Evolutionary conservation across 768 basidiomycete species (phyloP).

Genomic region (Megacollybia marginata): DNA sequence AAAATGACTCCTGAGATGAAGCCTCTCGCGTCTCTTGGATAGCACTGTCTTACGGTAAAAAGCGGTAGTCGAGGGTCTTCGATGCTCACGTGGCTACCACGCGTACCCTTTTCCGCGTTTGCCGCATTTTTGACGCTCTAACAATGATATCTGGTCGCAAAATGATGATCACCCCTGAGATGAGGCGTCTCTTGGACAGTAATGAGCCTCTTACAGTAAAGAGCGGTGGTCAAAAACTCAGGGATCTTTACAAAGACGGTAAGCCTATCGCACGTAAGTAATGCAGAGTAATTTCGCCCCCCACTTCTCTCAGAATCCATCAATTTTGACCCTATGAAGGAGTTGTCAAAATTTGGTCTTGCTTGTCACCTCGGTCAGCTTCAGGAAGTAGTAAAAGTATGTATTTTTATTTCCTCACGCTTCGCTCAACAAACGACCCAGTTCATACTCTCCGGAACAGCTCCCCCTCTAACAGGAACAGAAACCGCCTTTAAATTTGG

Average conservation of each 20-base stretch:
- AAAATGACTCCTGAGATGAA: too few relatives aligned
- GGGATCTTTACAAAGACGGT: neutral
- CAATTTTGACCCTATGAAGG: neutral
- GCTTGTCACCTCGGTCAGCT: neutral
- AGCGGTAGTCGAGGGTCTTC: too few relatives aligned
- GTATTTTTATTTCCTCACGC: neutral
- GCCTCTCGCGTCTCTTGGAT: too few relatives aligned
- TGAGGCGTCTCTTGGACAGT: neutral
- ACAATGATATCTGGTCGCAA: too few relatives aligned
- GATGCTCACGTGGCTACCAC: too few relatives aligned
- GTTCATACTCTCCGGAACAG: slow-evolving; percentile 18
- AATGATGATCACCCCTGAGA: neutral
- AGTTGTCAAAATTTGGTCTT: neutral
- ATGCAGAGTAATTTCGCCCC: neutral
- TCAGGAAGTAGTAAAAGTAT: neutral
- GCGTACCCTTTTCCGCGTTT: too few relatives aligned
- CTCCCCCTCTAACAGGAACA: slow-evolving; percentile 28
- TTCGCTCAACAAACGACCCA: neutral
- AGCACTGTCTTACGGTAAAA: too few relatives aligned
- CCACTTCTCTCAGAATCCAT: neutral
- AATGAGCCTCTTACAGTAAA: neutral
- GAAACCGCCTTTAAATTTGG: slow-evolving; percentile 38
- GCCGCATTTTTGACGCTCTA: too few relatives aligned
- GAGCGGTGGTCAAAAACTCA: neutral
- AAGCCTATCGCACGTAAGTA: neutral